Conservation (phyloP, 2,329 filamentous ascomycete genomes). For the Elsinoe fawcettii region DNA sequence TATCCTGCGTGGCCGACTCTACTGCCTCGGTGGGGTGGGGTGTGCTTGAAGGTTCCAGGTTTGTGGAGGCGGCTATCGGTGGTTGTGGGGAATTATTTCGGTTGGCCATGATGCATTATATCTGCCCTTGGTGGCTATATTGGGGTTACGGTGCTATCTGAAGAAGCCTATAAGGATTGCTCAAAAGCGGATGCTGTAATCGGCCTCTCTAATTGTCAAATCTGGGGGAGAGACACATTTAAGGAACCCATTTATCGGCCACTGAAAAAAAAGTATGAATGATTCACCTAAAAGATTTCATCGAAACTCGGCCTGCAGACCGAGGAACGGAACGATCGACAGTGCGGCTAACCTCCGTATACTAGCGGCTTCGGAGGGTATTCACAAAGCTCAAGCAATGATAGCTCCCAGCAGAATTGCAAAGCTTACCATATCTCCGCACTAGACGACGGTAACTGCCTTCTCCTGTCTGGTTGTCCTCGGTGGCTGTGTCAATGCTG, state of each 20-base stretch:
- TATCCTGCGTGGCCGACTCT: background rate
- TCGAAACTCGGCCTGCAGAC: background rate
- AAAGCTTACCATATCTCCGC: background rate
- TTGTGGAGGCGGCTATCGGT: background rate
- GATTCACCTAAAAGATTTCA: background rate
- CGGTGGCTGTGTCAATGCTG: background rate
- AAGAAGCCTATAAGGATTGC: background rate
- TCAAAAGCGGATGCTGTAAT: background rate
- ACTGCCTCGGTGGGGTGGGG: slow-evolving; percentile 4
- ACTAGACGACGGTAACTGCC: too few species aligned
- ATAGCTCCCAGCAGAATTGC: background rate
- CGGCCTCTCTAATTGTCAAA: background rate
- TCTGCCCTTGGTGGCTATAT: background rate
- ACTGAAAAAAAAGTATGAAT: background rate
- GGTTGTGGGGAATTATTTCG: slow-evolving; percentile 4
- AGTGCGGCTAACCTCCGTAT: background rate
- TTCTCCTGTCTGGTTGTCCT: too few species aligned
- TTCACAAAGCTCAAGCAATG: background rate
- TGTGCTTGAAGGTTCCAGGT: background rate
- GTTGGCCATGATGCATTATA: background rate
- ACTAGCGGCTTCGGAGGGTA: background rate
- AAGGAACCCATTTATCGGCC: background rate
- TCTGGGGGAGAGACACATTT: background rate
- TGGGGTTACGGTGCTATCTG: background rate
- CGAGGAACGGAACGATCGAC: background rate